Evolutionary conservation across 176 grass and related monocot genomes (phyloP).

Genomic region (Oryza officinalis): DNA sequence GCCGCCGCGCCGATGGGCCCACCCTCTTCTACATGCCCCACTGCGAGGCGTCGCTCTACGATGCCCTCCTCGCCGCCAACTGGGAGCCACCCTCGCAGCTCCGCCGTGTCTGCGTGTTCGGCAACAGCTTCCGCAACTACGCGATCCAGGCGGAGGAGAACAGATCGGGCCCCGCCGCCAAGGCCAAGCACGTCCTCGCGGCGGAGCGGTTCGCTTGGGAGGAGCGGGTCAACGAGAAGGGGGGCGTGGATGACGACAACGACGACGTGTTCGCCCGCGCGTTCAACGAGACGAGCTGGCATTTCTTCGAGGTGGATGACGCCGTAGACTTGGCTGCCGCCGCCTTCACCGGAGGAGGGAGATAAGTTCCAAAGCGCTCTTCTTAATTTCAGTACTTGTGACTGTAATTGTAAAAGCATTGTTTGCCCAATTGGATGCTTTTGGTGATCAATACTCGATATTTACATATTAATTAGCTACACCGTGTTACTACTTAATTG

Average conservation of each 20-base stretch:
- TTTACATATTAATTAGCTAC: not conserved
- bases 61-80: constrained; percentile 68
- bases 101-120: constrained; percentile 56
- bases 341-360: not conserved
- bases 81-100: constrained; percentile 57
- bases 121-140: constrained; percentile 75
- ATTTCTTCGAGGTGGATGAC: constrained; percentile 71
- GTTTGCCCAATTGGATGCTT: constrained; percentile 5
- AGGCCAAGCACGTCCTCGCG: constrained; percentile 47
- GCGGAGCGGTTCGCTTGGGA: constrained; percentile 52
- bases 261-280: constrained; percentile 55
- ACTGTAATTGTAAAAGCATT: not conserved
- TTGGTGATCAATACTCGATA: not conserved
- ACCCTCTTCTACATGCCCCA: constrained; percentile 98
- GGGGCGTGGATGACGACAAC: constrained; percentile 35
- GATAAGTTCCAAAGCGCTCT: constrained; percentile 36
- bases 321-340: constrained; percentile 29
- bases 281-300: constrained; percentile 90
- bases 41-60: constrained; percentile 71
- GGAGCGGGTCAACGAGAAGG: constrained; percentile 44
- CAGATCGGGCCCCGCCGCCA: constrained; percentile 28
- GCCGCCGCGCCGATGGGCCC: constrained; percentile 48
- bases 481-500: not conserved
- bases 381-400: constrained; percentile 11
- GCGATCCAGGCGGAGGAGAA: constrained; percentile 39